Conservation (phyloP, 371 early-diverging fungal species). For the Mucor circinelloides region DNA sequence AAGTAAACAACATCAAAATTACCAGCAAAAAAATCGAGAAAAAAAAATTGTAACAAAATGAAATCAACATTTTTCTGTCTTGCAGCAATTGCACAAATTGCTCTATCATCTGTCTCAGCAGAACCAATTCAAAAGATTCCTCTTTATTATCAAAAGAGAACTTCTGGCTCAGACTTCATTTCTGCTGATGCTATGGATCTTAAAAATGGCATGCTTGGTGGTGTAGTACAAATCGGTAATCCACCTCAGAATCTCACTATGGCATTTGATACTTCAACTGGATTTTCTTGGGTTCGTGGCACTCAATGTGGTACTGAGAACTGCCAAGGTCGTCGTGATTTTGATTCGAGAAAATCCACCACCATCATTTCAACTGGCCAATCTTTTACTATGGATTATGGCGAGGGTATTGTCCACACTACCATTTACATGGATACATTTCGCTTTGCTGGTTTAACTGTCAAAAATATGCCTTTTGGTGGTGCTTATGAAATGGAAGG, state of each 20-base stretch:
- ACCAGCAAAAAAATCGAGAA: not conserved
- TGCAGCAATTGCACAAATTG: constrained; percentile 13
- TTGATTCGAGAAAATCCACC: constrained; percentile 39
- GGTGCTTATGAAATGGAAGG: constrained; percentile 49
- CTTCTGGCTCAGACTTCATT: not conserved
- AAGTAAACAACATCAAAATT: not conserved
- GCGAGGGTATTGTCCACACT: constrained; percentile 34
- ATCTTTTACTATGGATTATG: constrained; percentile 46
- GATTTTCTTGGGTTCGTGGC: constrained; percentile 32
- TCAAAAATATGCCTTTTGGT: constrained; percentile 47
- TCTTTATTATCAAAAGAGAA: constrained; percentile 13
- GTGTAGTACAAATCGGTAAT: constrained; percentile 26
- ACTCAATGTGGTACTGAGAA: constrained; percentile 19
- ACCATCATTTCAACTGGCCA: constrained; percentile 27
- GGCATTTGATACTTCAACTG: constrained; percentile 36
- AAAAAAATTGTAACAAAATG: constrained; percentile 9
- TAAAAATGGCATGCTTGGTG: constrained; percentile 33
- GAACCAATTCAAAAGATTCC: constrained; percentile 24
- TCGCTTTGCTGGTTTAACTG: constrained; percentile 32
- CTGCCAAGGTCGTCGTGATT: constrained; percentile 38
- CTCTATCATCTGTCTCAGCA: constrained; percentile 7
- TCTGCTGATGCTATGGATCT: constrained; percentile 14
- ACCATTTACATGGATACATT: constrained; percentile 40
- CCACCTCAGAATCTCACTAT: constrained; percentile 35
- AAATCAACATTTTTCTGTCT: constrained; percentile 14